phyloP scores from a whole-genome alignment of 768 basidiomycete species.

The Boletellus sp. region DNA sequence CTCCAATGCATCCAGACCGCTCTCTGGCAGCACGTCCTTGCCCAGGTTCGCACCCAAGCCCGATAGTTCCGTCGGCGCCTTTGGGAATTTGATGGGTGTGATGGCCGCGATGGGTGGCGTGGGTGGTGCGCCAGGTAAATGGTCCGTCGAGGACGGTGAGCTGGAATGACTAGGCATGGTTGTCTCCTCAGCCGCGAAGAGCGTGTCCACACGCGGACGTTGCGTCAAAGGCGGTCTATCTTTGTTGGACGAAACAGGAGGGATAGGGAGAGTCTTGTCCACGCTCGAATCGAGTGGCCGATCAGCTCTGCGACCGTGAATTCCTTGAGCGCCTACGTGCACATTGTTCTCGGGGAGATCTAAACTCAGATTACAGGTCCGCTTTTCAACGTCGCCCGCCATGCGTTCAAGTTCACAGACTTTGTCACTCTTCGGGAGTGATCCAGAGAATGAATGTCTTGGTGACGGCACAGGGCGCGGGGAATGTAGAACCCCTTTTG shows the following conservation, averaged over 20 bases:
- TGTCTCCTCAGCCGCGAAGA: conserved; percentile 23
- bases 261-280: conserved; percentile 61
- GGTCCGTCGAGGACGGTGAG: conserved; percentile 15
- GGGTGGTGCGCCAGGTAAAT: conserved; percentile 36
- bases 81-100: conserved; percentile 33
- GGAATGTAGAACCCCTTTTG: conserved; percentile 47
- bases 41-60: conserved; percentile 23
- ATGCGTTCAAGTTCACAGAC: conserved; percentile 71
- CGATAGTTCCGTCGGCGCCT: conserved; percentile 29
- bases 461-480: conserved; percentile 70
- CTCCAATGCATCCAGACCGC: conserved; percentile 72
- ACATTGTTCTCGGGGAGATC: conserved; percentile 23
- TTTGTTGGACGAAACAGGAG: conserved; percentile 51
- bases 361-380: conserved; percentile 25
- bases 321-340: conserved; percentile 15
- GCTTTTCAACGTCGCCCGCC: conserved; percentile 52
- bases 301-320: conserved; percentile 16
- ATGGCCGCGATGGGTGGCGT: conserved; percentile 50
- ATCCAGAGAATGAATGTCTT: conserved; percentile 44
- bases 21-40: conserved; percentile 34
- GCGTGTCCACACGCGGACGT: conserved; percentile 29
- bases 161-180: conserved; percentile 5
- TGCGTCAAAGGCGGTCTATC: conserved; percentile 13
- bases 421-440: conserved; percentile 32
- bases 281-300: conserved; percentile 17